Base-by-base conservation (phyloP, 106 monocot genomes). In the Dioscorea dumetorum region DNA sequence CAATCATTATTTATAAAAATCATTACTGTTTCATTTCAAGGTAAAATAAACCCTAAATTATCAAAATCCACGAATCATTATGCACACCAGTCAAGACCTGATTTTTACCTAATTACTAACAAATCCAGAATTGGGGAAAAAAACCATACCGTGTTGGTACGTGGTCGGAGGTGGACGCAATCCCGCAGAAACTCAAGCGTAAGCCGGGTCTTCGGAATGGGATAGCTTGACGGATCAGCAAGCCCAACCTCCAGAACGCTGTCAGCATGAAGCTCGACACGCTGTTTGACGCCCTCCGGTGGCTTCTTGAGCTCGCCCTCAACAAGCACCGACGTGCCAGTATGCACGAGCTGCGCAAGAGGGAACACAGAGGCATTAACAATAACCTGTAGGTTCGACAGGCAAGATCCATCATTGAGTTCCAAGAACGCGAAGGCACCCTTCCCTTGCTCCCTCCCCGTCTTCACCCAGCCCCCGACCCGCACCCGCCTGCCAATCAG, bases 391-490 rank as follows among this genome's bases (percentile, higher is more conserved):
- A 95, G 88, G 48, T 84, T 91, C 19, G 81, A 79, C 62, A 76
- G 72, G 82, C 91, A 95, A 3, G 91, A 84, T 1, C 95, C 95
- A 28, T 95, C 95, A 73, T 91, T 95, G 84, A 95, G 83, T 72
- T 95, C 95, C 21, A 95, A 78, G 76, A 95, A 95, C 15, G 95
- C 95, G 77, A 95, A 95, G 6, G 86, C 60, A 0, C 95, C 95
- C 77, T 86, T 95, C 41, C 95, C 95, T 51, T 95, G 95, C 79
- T 95, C 91, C 14, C 95, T 58, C 48, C 95, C 95, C 9, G 95
- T 95, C 77, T 84, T 88, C 24, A 95, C 95, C 95, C 91, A 91
- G 8, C 95, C 95, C 0, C 95, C 95, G 22, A 95, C 95, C 21
- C 82, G 79, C n/a, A 84, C 72, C 63, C 63, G 78, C 50, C 56